Evolutionary conservation across 169 alveolate genomes (phyloP).

Genomic region (Cryptosporidium felis): DNA sequence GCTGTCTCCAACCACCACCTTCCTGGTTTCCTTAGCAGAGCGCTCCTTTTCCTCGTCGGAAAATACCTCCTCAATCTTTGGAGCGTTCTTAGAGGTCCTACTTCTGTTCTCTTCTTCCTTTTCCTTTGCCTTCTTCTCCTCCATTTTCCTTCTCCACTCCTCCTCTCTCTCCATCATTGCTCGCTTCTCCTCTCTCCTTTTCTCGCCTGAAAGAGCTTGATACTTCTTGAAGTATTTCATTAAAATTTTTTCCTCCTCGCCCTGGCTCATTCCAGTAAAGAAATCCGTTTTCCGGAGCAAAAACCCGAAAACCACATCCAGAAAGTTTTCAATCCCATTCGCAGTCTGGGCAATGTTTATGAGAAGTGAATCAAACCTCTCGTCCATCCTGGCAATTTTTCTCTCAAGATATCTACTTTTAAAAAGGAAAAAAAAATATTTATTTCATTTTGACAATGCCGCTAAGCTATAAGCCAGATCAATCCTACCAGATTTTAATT

Average conservation of each 20-base stretch:
- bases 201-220: constrained; percentile 72
- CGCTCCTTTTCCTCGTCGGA: constrained; percentile 73
- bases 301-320: constrained; percentile 92
- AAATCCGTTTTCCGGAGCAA: constrained; percentile 95
- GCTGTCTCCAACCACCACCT: constrained; percentile 69
- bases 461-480: neutral
- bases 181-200: constrained; percentile 73
- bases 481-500: too few species aligned
- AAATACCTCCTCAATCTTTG: constrained; percentile 75
- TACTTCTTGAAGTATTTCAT: constrained; percentile 77
- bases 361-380: constrained; percentile 86
- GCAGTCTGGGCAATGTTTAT: constrained; percentile 90
- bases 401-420: neutral
- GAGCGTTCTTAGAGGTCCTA: neutral
- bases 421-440: neutral
- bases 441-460: neutral
- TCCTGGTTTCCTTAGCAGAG: constrained; percentile 24
- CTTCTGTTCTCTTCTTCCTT: constrained; percentile 70
- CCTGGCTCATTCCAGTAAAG: constrained; percentile 80
- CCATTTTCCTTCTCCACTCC: constrained; percentile 74
- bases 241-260: constrained; percentile 79
- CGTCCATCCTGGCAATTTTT: constrained; percentile 66
- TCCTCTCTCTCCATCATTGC: constrained; percentile 79
- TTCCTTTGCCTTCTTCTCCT: constrained; percentile 77
- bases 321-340: constrained; percentile 92